phyloP scores from a whole-genome alignment of 2,329 filamentous ascomycete genomes.

The Dothistroma septosporum region DNA sequence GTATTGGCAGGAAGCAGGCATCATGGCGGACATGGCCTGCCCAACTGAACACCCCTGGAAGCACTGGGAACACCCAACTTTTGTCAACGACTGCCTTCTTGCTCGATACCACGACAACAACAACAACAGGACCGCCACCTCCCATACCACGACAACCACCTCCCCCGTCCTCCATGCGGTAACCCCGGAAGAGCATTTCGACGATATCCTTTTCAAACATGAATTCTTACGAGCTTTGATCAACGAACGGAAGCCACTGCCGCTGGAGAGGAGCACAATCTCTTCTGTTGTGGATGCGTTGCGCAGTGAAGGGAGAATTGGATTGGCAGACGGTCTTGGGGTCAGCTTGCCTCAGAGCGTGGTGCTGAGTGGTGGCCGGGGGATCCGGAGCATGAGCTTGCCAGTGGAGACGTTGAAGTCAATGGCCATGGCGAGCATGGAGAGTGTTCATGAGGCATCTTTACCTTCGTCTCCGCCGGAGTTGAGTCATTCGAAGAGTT shows the following conservation, averaged over 20 bases:
- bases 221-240: slow-evolving; percentile 24
- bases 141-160: background rate
- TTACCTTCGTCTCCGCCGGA: slow-evolving; percentile 26
- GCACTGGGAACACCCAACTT: background rate
- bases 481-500: slow-evolving; percentile 73
- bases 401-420: slow-evolving; percentile 7
- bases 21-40: background rate
- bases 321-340: slow-evolving; percentile 2
- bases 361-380: slow-evolving; percentile 12
- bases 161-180: background rate
- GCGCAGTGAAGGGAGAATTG: background rate
- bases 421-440: slow-evolving; percentile 17
- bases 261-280: background rate
- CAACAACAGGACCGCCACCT: background rate
- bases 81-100: background rate
- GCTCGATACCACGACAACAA: background rate
- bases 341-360: slow-evolving; percentile 18
- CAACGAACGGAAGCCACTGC: background rate
- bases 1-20: background rate
- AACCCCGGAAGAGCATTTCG: background rate
- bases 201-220: slow-evolving; percentile 13
- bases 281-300: background rate
- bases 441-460: slow-evolving; percentile 20
- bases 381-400: slow-evolving; percentile 15
- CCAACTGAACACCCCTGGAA: background rate